These are phyloP conservation scores for Asterionellopsis glacialis DNA, from an alignment of 108 stramenopile genomes.

Conservation along the genomic window DNA sequence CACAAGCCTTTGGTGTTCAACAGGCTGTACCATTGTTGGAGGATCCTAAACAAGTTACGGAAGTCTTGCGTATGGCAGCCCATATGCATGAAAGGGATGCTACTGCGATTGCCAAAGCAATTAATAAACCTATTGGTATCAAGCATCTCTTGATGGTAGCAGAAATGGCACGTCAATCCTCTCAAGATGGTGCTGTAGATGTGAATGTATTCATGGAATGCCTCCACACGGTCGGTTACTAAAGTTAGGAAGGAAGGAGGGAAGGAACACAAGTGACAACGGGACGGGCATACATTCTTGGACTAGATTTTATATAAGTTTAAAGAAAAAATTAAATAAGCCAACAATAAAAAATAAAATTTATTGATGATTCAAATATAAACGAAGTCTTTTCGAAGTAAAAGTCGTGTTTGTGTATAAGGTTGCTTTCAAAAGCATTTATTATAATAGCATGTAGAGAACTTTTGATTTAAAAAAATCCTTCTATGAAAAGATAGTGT, in stretches of 20 bases:
- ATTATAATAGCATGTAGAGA: too few relatives aligned
- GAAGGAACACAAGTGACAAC: too few relatives aligned
- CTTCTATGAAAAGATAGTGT: too few relatives aligned
- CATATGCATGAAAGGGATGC: conserved; percentile 75
- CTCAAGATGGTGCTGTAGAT: conserved; percentile 66
- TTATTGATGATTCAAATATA: too few relatives aligned
- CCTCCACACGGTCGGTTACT: conserved; percentile 92
- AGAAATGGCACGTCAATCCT: conserved; percentile 93
- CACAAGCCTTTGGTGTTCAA: conserved; percentile 88
- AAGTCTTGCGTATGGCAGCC: conserved; percentile 84
- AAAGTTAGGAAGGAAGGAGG: background rate
- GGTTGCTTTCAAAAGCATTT: too few relatives aligned
- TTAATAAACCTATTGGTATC: conserved; percentile 93
- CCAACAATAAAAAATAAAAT: too few relatives aligned
- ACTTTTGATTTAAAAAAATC: too few relatives aligned
- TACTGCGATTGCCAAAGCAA: conserved; percentile 78
- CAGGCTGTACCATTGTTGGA: conserved; percentile 85
- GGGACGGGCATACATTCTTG: too few relatives aligned
- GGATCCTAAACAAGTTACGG: conserved; percentile 70
- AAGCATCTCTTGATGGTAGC: conserved; percentile 94
- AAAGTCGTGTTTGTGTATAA: too few relatives aligned
- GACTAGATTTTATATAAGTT: too few relatives aligned
- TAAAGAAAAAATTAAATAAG: too few relatives aligned
- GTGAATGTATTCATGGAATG: conserved; percentile 94
- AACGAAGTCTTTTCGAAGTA: too few relatives aligned